Conservation (phyloP, 176 grass and related monocot genomes). For the Avena atlantica region DNA sequence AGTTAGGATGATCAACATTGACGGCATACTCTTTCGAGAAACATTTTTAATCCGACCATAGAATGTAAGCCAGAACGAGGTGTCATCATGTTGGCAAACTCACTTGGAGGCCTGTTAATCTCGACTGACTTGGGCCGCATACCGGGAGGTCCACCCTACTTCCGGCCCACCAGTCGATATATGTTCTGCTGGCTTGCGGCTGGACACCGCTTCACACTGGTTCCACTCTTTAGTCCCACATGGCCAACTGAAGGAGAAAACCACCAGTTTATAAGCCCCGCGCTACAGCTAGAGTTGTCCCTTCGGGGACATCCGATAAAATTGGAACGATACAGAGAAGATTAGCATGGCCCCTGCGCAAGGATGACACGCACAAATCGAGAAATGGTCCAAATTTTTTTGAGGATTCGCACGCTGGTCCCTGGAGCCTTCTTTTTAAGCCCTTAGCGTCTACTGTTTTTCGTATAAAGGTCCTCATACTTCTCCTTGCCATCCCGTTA, state of each 20-base stretch:
- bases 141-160: neutral
- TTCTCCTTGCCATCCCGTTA: too few species aligned
- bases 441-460: too few species aligned
- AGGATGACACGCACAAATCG: too few species aligned
- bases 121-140: neutral
- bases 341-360: too few species aligned
- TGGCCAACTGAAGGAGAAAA: accelerated
- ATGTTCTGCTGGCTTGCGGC: neutral
- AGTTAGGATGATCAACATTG: too few species aligned
- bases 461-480: too few species aligned
- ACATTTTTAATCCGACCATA: too few species aligned
- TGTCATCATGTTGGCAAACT: neutral
- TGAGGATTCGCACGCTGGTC: too few species aligned
- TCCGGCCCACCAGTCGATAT: neutral
- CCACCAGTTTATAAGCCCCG: neutral
- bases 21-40: too few species aligned
- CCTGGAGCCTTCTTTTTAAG: neutral
- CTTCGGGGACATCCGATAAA: neutral
- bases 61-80: too few species aligned
- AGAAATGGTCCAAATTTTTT: neutral
- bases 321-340: neutral
- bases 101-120: neutral
- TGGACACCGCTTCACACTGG: neutral
- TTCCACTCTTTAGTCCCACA: neutral
- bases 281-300: accelerated